Evolutionary conservation across 352 stramenopile species (phyloP), one percentile per base, ranked within the genome.

Genomic region (Thalassiosira hispida): DNA sequence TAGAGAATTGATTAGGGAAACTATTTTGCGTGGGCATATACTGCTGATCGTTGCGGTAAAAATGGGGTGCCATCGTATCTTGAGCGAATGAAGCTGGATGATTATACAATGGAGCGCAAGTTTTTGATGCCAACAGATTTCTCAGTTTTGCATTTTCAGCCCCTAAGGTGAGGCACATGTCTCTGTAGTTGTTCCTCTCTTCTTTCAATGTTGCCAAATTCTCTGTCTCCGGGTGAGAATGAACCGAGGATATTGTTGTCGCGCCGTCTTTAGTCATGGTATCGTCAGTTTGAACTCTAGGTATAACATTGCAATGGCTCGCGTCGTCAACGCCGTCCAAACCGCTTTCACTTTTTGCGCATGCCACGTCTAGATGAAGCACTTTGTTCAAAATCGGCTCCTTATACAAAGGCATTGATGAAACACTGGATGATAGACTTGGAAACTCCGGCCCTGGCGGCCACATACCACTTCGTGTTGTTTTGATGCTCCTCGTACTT

Each of bases 131-230:
- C 8, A 93, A 56, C 64, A 90, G 78, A 74, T 89, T 90, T 42
- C 84, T 90, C 5, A 93, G 53, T 52, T 87, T 93, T 8, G 88
- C 79, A 56, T 92, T 88, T 64, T 93, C 88, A 9, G 88, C 86
- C 63, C 84, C 88, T 8, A 92, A 64, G 27, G 84, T 92, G 11
- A 93, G 64, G 73, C 84, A 91, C 61, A 92, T 84, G 60, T 93
- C 88, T 78, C 86, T 73, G 53, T 86, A 93, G 7, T 79, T 73
- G 74, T 93, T 84, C 44, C 86, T 56, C 71, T 93, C 84, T 73
- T 92, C 86, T 56, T 85, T 81, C 42, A 93, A 65, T 33, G 49
- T 71, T 35, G 53, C 29, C 46, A 88, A 46, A 73, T 90, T 74
- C 62, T 92, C 82, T 29, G 62, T 35, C 79, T 91, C 86, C 33